Conservation (phyloP, 352 stramenopile genomes). For the Globisporangium paddicum region DNA sequence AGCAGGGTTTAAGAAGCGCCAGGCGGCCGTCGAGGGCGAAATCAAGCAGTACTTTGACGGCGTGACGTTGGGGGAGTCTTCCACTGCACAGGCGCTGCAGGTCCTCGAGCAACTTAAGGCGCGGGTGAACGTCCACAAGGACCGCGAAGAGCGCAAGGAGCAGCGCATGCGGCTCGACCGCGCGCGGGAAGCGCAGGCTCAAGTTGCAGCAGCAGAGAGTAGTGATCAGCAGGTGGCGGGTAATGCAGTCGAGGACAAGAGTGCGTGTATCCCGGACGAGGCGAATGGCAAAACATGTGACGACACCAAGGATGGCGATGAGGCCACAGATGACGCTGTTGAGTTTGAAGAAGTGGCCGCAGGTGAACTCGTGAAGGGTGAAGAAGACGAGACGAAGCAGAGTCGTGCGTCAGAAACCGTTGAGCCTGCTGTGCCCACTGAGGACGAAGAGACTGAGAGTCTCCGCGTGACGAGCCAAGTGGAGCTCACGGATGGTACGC, state of each 20-base stretch:
- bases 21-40: conserved; percentile 31
- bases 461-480: conserved; percentile 40
- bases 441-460: conserved; percentile 26
- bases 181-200: conserved; percentile 37
- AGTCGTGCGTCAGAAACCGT: not conserved
- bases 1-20: conserved; percentile 43
- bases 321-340: not conserved
- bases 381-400: conserved; percentile 16
- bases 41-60: conserved; percentile 41
- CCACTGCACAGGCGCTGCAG: conserved; percentile 29
- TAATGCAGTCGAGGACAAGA: not conserved
- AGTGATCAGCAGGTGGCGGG: not conserved
- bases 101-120: conserved; percentile 42
- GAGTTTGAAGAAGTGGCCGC: conserved; percentile 32
- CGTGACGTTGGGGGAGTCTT: conserved; percentile 20
- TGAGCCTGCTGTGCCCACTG: not conserved
- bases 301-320: conserved; percentile 1
- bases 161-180: conserved; percentile 43
- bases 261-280: conserved; percentile 8
- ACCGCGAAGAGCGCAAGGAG: conserved; percentile 61
- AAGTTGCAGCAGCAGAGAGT: not conserved
- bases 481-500: conserved; percentile 55
- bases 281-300: conserved; percentile 11
- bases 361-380: conserved; percentile 15
- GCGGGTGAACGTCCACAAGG: conserved; percentile 57